Conservation (phyloP, 179 eudicot species). For the Silene coronaria region DNA sequence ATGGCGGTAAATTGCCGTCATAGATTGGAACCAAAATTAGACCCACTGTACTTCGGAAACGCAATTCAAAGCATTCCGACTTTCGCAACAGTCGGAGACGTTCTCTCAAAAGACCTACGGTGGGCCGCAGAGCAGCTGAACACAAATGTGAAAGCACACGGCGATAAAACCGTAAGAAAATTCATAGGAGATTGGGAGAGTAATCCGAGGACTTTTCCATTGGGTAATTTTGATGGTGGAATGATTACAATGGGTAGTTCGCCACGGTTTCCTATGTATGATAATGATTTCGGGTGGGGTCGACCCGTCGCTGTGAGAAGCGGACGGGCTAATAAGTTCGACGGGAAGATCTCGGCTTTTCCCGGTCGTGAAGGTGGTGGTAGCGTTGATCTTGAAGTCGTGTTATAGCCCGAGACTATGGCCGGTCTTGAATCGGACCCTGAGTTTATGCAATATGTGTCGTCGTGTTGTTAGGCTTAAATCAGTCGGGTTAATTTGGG, state of each 20-base stretch:
- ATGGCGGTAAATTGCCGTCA: constrained; percentile 97
- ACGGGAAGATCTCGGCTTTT: constrained; percentile 84
- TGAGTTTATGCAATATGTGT: constrained; percentile 60
- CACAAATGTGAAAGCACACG: constrained; percentile 63
- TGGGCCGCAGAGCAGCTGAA: constrained; percentile 78
- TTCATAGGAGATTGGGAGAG: constrained; percentile 69
- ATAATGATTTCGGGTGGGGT: constrained; percentile 94
- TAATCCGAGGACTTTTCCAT: constrained; percentile 64
- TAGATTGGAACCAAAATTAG: constrained; percentile 57
- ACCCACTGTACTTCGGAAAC: constrained; percentile 81
- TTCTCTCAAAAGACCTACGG: constrained; percentile 45
- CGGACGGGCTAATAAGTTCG: constrained; percentile 74
- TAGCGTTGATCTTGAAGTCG: constrained; percentile 69
- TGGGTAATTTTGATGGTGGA: constrained; percentile 89
- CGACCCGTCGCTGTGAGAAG: constrained; percentile 66
- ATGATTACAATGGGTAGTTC: constrained; percentile 96
- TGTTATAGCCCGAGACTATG: constrained; percentile 65
- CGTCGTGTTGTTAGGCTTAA: constrained; percentile 13
- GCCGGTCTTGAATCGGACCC: constrained; percentile 54
- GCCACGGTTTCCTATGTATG: constrained; percentile 91
- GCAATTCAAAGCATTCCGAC: constrained; percentile 89
- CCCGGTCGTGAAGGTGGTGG: constrained; percentile 77
- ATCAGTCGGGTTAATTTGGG: neutral
- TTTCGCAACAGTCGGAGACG: constrained; percentile 46
- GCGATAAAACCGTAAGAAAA: constrained; percentile 53